Evolutionary conservation across 495 filamentous ascomycete species (phyloP).

Genomic region (Bryoglossum gracile): DNA sequence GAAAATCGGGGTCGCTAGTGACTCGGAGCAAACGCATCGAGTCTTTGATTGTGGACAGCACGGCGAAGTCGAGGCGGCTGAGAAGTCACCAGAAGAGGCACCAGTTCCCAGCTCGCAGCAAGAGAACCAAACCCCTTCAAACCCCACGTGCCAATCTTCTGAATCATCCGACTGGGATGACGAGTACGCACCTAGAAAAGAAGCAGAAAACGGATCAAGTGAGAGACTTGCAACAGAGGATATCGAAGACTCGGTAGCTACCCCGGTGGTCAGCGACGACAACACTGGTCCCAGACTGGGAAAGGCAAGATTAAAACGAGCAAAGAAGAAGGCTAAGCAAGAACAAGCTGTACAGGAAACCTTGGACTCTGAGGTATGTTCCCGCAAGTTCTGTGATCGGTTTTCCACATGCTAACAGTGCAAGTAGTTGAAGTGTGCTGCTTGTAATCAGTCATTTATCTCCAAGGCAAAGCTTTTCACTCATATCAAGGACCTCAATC

Average conservation of each 20-base stretch:
- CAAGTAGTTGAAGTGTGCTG: constrained; percentile 45
- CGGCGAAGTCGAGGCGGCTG: background rate
- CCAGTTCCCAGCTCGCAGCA: background rate
- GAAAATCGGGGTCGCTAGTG: background rate
- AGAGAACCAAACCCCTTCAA: too few species aligned
- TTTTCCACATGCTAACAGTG: background rate
- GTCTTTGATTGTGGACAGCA: background rate
- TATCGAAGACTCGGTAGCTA: background rate
- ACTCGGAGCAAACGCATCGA: background rate
- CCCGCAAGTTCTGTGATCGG: background rate
- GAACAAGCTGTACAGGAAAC: constrained; percentile 34
- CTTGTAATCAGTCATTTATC: constrained; percentile 54
- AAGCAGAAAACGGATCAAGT: constrained; percentile 31
- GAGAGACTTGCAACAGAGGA: constrained; percentile 2
- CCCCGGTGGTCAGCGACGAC: constrained; percentile 3
- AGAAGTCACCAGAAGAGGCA: background rate
- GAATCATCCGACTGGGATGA: constrained; percentile 25
- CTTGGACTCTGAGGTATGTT: constrained; percentile 12
- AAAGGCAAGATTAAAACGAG: constrained; percentile 82
- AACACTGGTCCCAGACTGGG: constrained; percentile 42
- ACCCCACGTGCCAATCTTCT: too few species aligned
- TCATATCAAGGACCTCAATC: constrained; percentile 54
- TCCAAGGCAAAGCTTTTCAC: constrained; percentile 65
- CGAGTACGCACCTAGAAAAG: constrained; percentile 42
- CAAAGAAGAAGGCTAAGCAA: constrained; percentile 67